phyloP scores from a whole-genome alignment of 495 filamentous ascomycete genomes.

The Pseudotulostoma volvatum region DNA sequence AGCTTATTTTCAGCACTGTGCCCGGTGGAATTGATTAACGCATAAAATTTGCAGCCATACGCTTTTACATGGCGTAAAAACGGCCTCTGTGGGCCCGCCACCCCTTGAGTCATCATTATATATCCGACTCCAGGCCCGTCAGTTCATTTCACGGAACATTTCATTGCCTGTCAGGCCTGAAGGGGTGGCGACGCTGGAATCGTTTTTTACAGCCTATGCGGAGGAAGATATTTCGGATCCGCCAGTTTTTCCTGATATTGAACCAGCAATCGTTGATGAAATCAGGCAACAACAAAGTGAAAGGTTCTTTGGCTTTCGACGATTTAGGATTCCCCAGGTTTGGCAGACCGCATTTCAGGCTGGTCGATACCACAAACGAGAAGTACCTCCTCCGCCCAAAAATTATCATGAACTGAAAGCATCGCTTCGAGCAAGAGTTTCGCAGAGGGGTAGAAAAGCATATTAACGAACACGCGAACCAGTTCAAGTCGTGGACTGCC shows the following conservation, averaged over 20 bases:
- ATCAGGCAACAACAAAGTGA: neutral
- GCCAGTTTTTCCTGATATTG: neutral
- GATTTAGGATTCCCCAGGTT: neutral
- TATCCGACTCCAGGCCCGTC: neutral
- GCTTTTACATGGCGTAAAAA: no score
- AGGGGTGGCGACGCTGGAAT: neutral
- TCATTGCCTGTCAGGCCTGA: neutral
- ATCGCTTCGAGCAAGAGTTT: neutral
- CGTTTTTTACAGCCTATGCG: neutral
- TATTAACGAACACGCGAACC: neutral
- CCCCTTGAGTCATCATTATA: no score
- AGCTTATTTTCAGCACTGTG: no score
- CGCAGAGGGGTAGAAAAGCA: neutral
- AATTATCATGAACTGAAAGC: conserved; percentile 1
- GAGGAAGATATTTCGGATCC: neutral
- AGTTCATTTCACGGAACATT: neutral
- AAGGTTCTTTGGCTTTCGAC: neutral
- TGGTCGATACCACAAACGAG: neutral
- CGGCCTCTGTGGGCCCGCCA: no score
- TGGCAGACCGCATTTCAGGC: neutral
- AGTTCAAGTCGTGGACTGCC: conserved; percentile 1
- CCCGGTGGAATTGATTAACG: no score
- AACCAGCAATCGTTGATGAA: neutral
- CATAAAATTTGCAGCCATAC: no score
- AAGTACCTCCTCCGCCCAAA: neutral